Base-by-base conservation (phyloP, 768 basidiomycete species). In the Pulveroboletus sp. region DNA sequence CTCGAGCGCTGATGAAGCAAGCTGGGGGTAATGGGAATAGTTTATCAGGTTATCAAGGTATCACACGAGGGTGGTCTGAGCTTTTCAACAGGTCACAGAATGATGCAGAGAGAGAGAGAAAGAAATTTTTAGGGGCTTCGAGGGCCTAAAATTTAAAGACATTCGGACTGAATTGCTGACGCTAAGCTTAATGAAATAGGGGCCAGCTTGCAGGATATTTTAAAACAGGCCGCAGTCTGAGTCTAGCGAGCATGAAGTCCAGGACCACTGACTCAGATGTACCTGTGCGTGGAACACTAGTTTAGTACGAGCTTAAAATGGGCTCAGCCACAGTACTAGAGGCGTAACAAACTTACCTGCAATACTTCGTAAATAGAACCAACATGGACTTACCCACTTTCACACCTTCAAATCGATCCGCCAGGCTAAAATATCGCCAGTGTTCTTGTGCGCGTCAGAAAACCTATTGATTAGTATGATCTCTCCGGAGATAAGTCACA, bases 71-170 rank as follows among this genome's bases (percentile, higher is more conserved):
- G 16, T 31, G 25, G 17, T 27, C n/a, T n/a, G 2, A 14, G 20
- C 49, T 43, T n/a, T 40, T 38, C 37, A 40, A 44, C n/a, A n/a
- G n/a, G n/a, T n/a, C n/a, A n/a, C n/a, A 37, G 13, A 24, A 8
- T 40, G 14, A 23, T 35, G 16, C 11, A 23, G 11, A 9, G 6
- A 4, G 9, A 21, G 21, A 13, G 8, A 41, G 33, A 40, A 36
- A 47, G 41, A 19, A 9, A 2, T 1, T 0, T 3, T 35, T 49
- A 53, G 41, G 47, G 19, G 50, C 20, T 20, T 16, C 8, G 31
- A 23, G n/a, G 7, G 5, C 12, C 35, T 13, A 3, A 13, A 25
- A 24, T 25, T n/a, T 43, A 20, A 31, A 20, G 12, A 25, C 5
- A 41, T 45, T 45, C 47, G 45, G 34, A 32, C 33, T 25, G 19